These are phyloP conservation scores for Sorghum bicolor DNA, from an alignment of 176 grass and related monocot species.

Conservation along the genomic window Sorghum_bicolor_NCBIv3 NC_012872.2:65065001-65065500, in stretches of 20 bases:
- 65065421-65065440: constrained; percentile 16
- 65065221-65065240: background rate
- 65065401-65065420: constrained; percentile 34
- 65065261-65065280: constrained; percentile 15
- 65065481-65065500: background rate
- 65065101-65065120: background rate
- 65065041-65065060: background rate
- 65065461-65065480: background rate
- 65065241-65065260: constrained; percentile 24
- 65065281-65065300: background rate
- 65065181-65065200: background rate
- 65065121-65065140: background rate
- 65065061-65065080: constrained; percentile 20
- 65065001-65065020: constrained; percentile 12
- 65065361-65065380: constrained; percentile 5
- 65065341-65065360: background rate
- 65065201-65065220: background rate
- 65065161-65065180: constrained; percentile 10
- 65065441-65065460: background rate
- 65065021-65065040: background rate
- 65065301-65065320: background rate
- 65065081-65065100: background rate
- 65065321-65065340: constrained; percentile 17
- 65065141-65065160: constrained; percentile 1
- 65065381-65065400: constrained; percentile 20